Conservation (phyloP, 2,329 filamentous ascomycete species). For the Epichloe sibirici region DNA sequence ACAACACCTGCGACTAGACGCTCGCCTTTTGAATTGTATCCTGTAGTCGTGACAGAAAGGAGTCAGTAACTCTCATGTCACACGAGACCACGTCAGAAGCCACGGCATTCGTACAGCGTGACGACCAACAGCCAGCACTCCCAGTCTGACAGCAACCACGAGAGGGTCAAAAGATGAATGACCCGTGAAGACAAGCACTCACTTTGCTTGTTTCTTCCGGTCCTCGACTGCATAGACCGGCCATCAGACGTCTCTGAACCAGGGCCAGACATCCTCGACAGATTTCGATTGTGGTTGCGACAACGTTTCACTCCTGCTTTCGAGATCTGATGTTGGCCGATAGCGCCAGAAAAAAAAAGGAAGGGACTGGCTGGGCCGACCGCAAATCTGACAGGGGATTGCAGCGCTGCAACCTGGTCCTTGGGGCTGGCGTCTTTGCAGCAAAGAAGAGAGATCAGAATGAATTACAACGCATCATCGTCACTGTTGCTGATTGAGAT, state of each 20-base stretch:
- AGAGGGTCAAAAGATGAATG: neutral
- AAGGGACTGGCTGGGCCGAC: slow-evolving; percentile 2
- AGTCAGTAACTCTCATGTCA: slow-evolving; percentile 8
- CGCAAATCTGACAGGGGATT: slow-evolving; percentile 7
- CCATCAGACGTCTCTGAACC: slow-evolving; percentile 23
- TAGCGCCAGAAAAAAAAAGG: neutral
- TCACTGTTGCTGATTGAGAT: slow-evolving; percentile 2
- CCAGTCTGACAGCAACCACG: neutral
- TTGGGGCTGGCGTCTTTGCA: slow-evolving; percentile 8
- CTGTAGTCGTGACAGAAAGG: slow-evolving; percentile 35
- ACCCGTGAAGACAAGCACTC: slow-evolving; percentile 26
- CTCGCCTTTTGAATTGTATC: slow-evolving; percentile 85
- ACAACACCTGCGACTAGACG: slow-evolving; percentile 92
- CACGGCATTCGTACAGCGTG: neutral
- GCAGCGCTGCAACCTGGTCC: slow-evolving; percentile 5
- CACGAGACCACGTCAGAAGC: slow-evolving; percentile 1
- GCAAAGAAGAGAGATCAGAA: slow-evolving; percentile 9
- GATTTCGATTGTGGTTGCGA: slow-evolving; percentile 7
- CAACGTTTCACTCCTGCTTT: neutral
- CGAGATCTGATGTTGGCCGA: slow-evolving; percentile 1
- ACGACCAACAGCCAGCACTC: neutral
- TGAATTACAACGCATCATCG: slow-evolving; percentile 8
- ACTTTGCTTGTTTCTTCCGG: slow-evolving; percentile 71
- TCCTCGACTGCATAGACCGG: slow-evolving; percentile 60
- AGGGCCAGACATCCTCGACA: slow-evolving; percentile 22